Base-by-base conservation (phyloP, 768 basidiomycete species). In the Boletus patriciae region DNA sequence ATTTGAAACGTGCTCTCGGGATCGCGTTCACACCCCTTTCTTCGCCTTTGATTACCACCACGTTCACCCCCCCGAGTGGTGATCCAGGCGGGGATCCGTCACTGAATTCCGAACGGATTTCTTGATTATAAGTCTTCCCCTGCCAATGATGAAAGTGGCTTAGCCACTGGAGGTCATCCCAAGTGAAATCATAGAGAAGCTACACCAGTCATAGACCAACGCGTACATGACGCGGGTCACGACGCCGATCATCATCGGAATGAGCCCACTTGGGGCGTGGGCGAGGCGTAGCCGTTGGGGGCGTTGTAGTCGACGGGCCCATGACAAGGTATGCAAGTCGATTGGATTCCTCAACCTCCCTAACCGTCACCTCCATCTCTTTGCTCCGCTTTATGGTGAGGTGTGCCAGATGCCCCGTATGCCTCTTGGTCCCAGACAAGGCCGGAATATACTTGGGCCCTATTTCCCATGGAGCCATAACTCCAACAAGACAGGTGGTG, bases 231-330 rank as follows among this genome's bases (percentile, higher is more conserved):
- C 40, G 55, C 66, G 67, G 7, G 59, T 40, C 2, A 18, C 55
- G 27, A 64, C 5, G 42, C 70, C 70, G 49, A 64, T 42, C 0
- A 11, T n/a, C 23, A 68, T 71, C 3, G 68, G 68, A n/a, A 71
- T 50, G 29, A 60, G 49, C 25, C 41, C 64, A n/a, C 53, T 33
- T 12, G 63, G 21, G 19, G 58, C 37, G 3, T 56, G 15, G 6
- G 25, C 18, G 50, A 99, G 84, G 29, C 57, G 54, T 12, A 59
- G 25, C 33, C 29, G 55, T 55, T 55, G 19, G 41, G 50, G 18
- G 37, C 3, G 10, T 43, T 46, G 46, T 54, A 55, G 58, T 55
- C 51, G 29, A 61, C 54, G 18, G 48, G 47, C 15, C 29, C 31
- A 25, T 57, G 12, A 50, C 54, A 18, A 70, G 50, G 38, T 63